Evolutionary conservation across 139 green algal species (phyloP), one percentile per base, ranked within the genome.

Genomic region (Coelastrella sp.): DNA sequence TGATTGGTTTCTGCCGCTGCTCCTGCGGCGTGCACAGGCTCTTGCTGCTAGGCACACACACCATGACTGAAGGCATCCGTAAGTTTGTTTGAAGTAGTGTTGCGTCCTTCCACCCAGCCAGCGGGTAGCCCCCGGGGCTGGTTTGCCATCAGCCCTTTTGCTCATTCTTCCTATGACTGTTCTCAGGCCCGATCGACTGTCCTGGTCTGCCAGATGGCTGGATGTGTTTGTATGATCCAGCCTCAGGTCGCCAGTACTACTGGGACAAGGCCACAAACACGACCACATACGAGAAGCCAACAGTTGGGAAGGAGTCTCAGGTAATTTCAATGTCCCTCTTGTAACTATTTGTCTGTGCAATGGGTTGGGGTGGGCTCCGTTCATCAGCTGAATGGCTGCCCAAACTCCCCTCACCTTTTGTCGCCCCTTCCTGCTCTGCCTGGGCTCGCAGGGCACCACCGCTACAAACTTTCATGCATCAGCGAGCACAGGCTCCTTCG

Each of bases 191-290:
- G 6, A 64, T 83, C 16, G 77, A 64, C 47, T 61, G 47, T 22
- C 77, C 77, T 3, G 77, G 77, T 5, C 47, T 83, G 5, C 77
- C 77, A 57, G 32, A 61, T 65, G 85, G 85, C 58, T 90, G 85
- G 85, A 80, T 90, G 73, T 73, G 56, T n/a, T 58, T 90, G 20
- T 84, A 77, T 71, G 85, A 90, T 32, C 73, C 73, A 47, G 22
- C 58, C 7, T 77, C 20, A 7, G 61, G 61, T 61, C 84, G 85
- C 59, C 75, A 79, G 59, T 99, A 99, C 89, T 99, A 98, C 91
- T 99, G 96, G 96, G 97, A 99, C 92, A 92, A 93, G 8, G 92
- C 91, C 3, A 97, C 96, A 13, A 97, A 97, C 80, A 89, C 92
- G 16, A 97, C 94, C 5, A 92, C 90, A 22, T 98, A 97, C 87